These are phyloP conservation scores for Agroathelia rolfsii DNA, from an alignment of 1,284 basidiomycete species.

Conservation along the genomic window DNA sequence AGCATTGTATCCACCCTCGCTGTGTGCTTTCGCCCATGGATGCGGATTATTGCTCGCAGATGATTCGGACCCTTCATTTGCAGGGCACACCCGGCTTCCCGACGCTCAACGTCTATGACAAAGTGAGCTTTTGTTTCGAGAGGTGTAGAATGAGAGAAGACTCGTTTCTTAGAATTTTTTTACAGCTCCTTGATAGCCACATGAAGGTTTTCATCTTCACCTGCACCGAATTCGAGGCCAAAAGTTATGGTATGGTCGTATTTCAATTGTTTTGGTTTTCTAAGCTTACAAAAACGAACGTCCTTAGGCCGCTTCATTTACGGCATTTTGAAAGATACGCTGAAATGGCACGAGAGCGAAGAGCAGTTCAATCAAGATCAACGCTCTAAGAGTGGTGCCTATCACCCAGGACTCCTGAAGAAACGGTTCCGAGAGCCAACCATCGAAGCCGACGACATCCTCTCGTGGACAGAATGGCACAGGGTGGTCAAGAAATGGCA, in stretches of 20 bases:
- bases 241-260: conserved; percentile 73
- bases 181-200: conserved; percentile 73
- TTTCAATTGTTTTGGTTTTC: conserved; percentile 6
- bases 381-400: conserved; percentile 50
- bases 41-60: conserved; percentile 88
- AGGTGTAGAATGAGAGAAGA: not conserved
- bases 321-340: conserved; percentile 67
- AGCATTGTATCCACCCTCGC: conserved; percentile 90
- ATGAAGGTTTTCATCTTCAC: conserved; percentile 82
- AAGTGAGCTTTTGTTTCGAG: conserved; percentile 32
- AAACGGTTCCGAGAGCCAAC: conserved; percentile 36
- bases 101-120: conserved; percentile 80
- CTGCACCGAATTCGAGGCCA: conserved; percentile 92
- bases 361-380: conserved; percentile 57
- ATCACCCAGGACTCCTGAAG: conserved; percentile 58
- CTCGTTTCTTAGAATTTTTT: conserved; percentile 9
- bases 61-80: conserved; percentile 81
- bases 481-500: conserved; percentile 78
- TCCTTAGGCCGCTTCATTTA: conserved; percentile 71
- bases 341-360: conserved; percentile 70
- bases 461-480: conserved; percentile 66
- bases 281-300: conserved; percentile 6
- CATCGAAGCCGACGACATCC: conserved; percentile 40
- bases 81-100: conserved; percentile 84
- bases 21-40: conserved; percentile 91